Conservation (phyloP, 345 rosid species). For the Firmiana major region DNA sequence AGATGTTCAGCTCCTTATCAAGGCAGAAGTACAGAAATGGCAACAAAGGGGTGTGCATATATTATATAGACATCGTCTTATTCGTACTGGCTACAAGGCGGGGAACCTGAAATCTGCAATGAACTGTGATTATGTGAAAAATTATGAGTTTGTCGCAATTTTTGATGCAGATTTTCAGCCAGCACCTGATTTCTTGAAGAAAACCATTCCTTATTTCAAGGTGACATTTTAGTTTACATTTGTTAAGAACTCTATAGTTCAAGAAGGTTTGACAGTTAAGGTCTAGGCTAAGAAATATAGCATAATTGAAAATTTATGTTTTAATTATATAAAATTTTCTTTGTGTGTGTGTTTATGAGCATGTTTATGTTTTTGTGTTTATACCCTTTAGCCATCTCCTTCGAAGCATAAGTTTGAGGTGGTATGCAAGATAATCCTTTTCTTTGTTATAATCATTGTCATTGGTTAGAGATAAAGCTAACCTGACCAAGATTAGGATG, state of each 20-base stretch:
- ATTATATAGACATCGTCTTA: conserved; percentile 79
- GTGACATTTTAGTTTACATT: conserved; percentile 26
- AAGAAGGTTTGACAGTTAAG: neutral
- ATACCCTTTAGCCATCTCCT: neutral
- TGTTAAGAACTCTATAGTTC: neutral
- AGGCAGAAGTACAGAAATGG: conserved; percentile 90
- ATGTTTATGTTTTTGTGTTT: neutral
- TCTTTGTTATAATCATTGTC: neutral
- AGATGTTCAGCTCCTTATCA: conserved; percentile 70
- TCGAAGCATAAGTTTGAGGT: neutral
- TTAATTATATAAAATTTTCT: neutral
- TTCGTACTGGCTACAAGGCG: conserved; percentile 86
- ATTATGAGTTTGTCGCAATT: conserved; percentile 80
- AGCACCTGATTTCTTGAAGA: conserved; percentile 78
- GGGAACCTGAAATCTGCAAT: conserved; percentile 95
- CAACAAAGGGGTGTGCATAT: conserved; percentile 79
- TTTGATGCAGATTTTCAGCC: conserved; percentile 97
- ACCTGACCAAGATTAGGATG: neutral
- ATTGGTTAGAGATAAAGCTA: neutral
- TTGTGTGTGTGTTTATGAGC: neutral
- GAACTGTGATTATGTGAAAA: conserved; percentile 79
- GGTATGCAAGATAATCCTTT: neutral
- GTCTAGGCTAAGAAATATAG: neutral
- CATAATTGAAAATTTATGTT: too few species aligned
- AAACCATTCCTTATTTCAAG: conserved; percentile 77